phyloP scores from a whole-genome alignment of 2,329 filamentous ascomycete genomes.

The Orbilia ellipsospora region DNA sequence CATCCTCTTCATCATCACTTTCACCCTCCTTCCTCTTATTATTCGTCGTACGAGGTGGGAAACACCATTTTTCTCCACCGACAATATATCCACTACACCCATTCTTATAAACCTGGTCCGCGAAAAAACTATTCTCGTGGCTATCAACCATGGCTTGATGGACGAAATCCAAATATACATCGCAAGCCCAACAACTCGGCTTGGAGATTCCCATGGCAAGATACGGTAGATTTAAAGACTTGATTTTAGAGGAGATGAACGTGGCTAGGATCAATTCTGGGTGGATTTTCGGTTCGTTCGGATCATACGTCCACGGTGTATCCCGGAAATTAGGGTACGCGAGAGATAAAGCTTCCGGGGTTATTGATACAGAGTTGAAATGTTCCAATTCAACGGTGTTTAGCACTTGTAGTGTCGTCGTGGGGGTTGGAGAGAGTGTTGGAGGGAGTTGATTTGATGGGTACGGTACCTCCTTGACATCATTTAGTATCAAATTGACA shows the following conservation, averaged over 20 bases:
- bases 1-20: neutral
- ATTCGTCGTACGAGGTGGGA: neutral
- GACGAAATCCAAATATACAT: neutral
- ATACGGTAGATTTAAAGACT: conserved; percentile 12
- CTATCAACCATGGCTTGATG: neutral
- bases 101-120: conserved; percentile 9
- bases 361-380: conserved; percentile 2
- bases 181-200: conserved; percentile 28
- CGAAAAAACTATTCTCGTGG: conserved; percentile 1
- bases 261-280: conserved; percentile 13
- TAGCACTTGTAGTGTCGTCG: conserved; percentile 14
- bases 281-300: conserved; percentile 3
- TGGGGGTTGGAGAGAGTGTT: neutral
- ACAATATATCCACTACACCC: conserved; percentile 24
- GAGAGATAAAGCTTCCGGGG: neutral
- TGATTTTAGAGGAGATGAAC: conserved; percentile 6
- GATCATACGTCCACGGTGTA: conserved; percentile 14
- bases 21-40: neutral
- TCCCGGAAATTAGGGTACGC: conserved; percentile 1
- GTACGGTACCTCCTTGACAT: neutral
- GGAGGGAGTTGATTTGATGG: neutral
- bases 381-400: conserved; percentile 15
- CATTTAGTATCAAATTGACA: neutral
- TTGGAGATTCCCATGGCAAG: conserved; percentile 8
- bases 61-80: conserved; percentile 7